These are phyloP conservation scores for Kwoniella pini DNA, from an alignment of 768 basidiomycete species.

Conservation along the genomic window DNA sequence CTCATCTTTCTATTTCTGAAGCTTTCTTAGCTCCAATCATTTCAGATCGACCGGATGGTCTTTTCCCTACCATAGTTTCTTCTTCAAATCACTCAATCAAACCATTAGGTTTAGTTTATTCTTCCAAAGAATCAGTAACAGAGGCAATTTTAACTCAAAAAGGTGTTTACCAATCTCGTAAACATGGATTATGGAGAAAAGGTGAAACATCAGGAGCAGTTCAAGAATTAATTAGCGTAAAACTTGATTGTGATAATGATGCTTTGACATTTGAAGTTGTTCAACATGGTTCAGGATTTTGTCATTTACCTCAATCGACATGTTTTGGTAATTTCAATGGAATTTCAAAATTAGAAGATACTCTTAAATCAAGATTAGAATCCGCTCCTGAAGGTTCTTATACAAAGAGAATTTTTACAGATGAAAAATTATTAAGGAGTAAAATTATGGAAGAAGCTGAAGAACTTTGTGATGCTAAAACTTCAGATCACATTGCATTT, in stretches of 20 bases:
- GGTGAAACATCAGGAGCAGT: conserved; percentile 94
- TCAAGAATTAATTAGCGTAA: conserved; percentile 80
- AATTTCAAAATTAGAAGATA: conserved; percentile 75
- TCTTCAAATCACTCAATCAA: conserved; percentile 56
- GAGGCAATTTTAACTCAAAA: conserved; percentile 85
- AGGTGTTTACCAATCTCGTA: conserved; percentile 94
- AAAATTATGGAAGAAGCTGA: conserved; percentile 99
- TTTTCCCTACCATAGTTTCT: conserved; percentile 90
- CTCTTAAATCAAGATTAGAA: conserved; percentile 68
- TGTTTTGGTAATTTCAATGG: conserved; percentile 88
- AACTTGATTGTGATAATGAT: conserved; percentile 88
- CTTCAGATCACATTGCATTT: conserved; percentile 80
- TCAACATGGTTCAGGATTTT: conserved; percentile 86
- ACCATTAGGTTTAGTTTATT: conserved; percentile 88
- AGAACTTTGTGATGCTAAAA: conserved; percentile 76
- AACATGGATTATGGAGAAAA: conserved; percentile 94
- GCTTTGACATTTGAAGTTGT: conserved; percentile 85
- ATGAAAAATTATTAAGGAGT: conserved; percentile 74
- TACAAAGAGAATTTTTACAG: conserved; percentile 80
- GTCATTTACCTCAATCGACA: conserved; percentile 80
- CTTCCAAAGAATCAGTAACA: conserved; percentile 77
- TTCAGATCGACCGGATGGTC: conserved; percentile 86
- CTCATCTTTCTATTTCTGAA: conserved; percentile 72
- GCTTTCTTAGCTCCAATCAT: conserved; percentile 78
- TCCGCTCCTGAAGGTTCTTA: conserved; percentile 89